Evolutionary conservation across 2,329 filamentous ascomycete species (phyloP).

Genomic region (Penicillium sclerotigenum): DNA sequence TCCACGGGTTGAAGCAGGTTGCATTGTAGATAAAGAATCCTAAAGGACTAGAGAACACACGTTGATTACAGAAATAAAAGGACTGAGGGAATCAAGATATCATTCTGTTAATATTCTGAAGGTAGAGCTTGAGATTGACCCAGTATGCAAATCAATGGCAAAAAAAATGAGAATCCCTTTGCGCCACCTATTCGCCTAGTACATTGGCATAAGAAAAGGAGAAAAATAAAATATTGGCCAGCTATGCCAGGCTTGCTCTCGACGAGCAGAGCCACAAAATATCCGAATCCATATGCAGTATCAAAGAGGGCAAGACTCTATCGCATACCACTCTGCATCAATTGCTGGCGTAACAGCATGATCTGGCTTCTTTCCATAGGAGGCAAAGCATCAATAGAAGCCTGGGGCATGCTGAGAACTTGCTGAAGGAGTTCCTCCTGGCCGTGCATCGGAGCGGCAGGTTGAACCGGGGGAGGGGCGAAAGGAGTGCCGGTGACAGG

Average conservation of each 20-base stretch:
- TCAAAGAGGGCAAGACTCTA: conserved; percentile 13
- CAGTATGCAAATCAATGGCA: conserved; percentile 13
- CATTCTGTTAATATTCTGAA: conserved; percentile 3
- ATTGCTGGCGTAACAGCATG: conserved; percentile 67
- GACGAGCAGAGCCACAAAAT: background rate
- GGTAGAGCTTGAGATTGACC: background rate
- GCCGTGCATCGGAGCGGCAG: conserved; percentile 50
- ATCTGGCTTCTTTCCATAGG: conserved; percentile 76
- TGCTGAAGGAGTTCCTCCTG: conserved; percentile 74
- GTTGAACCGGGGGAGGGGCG: conserved; percentile 46
- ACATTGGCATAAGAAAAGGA: background rate
- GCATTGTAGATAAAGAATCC: background rate
- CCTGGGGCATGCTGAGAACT: conserved; percentile 74
- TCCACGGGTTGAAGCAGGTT: background rate
- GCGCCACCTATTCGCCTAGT: conserved; percentile 18
- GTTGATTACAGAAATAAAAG: background rate
- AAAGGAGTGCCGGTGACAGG: conserved; percentile 46
- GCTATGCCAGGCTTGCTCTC: background rate
- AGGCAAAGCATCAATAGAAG: conserved; percentile 74
- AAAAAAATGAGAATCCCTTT: conserved; percentile 9
- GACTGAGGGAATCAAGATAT: background rate
- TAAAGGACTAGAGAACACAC: background rate
- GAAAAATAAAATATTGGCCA: background rate
- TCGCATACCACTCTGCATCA: conserved; percentile 47
- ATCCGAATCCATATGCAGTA: background rate